Evolutionary conservation across 164 flowering plant genomes (phyloP).

Genomic region (Buxus sempervirens): DNA sequence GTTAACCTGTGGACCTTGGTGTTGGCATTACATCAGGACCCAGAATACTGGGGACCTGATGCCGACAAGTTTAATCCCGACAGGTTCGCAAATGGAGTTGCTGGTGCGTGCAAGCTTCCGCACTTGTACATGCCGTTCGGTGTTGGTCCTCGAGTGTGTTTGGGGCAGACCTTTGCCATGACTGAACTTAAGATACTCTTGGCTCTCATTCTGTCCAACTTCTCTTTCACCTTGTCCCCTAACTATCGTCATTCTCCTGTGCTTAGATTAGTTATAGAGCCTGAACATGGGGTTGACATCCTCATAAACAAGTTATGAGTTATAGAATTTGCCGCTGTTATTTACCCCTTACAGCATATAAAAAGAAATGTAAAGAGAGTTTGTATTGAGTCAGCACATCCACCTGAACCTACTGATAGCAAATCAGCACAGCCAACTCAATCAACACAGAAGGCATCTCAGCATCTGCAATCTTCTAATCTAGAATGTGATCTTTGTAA

Average conservation of each 20-base stretch:
- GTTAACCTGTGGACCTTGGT: not conserved
- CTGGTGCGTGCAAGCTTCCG: not conserved
- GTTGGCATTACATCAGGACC: not conserved
- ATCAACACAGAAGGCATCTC: too few species aligned
- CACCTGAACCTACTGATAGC: too few species aligned
- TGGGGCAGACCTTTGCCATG: slow-evolving; percentile 12
- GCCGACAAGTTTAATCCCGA: not conserved
- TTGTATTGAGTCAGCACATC: too few species aligned
- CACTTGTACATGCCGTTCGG: slow-evolving; percentile 1
- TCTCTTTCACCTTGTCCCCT: slow-evolving; percentile 8
- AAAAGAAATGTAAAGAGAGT: too few species aligned
- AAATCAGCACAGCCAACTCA: too few species aligned
- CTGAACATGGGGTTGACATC: slow-evolving; percentile 1
- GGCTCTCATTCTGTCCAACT: slow-evolving; percentile 7
- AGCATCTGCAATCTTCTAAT: too few species aligned
- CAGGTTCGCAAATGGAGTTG: not conserved
- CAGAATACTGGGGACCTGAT: not conserved
- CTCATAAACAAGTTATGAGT: not conserved
- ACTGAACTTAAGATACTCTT: slow-evolving; percentile 4
- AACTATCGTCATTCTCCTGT: slow-evolving; percentile 8
- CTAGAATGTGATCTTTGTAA: too few species aligned
- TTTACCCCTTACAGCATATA: too few species aligned
- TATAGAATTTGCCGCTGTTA: too few species aligned
- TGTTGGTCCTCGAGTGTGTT: not conserved
- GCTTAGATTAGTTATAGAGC: not conserved